Percentiles rank a stretch among this genome's conserved stretches.
Conservation (phyloP, 192 early-diverging fungal genomes). For the Linnemannia hyalina region DNA sequence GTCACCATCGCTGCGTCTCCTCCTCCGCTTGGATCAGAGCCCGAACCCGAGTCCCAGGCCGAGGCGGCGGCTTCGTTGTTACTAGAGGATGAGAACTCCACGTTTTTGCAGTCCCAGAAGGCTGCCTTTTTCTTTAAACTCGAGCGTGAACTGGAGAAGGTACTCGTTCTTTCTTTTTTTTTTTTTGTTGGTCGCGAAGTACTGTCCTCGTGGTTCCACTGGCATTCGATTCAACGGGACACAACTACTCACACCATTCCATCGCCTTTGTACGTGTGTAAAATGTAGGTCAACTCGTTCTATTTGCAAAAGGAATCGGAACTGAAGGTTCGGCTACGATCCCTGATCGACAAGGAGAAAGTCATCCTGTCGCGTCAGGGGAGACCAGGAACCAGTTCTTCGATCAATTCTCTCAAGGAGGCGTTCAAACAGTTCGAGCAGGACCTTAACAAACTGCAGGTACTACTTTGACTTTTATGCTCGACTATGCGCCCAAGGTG, state of each 20-base stretch:
- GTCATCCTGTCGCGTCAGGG: slow-evolving; percentile 66
- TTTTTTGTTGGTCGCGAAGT: not conserved
- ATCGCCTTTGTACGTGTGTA: not conserved
- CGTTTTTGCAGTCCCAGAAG: slow-evolving; percentile 84
- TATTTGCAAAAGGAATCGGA: slow-evolving; percentile 97
- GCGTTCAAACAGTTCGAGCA: slow-evolving; percentile 92
- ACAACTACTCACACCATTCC: not conserved
- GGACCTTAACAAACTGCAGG: slow-evolving; percentile 95
- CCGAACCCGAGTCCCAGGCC: not conserved
- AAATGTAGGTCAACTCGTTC: slow-evolving; percentile 87
- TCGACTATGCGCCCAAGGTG: no score
- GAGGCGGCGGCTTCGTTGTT: no score
- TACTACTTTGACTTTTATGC: slow-evolving; percentile 27
- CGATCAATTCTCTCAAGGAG: slow-evolving; percentile 83
- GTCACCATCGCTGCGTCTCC: slow-evolving; percentile 54
- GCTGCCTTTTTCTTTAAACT: slow-evolving; percentile 98
- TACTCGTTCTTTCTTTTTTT: slow-evolving; percentile 21
- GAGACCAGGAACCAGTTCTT: slow-evolving; percentile 64
- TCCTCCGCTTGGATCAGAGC: slow-evolving; percentile 45
- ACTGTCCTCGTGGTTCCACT: not conserved
- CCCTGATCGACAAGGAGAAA: slow-evolving; percentile 85
- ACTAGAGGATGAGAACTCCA: slow-evolving; percentile 59
- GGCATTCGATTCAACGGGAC: not conserved
- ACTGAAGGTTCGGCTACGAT: slow-evolving; percentile 87
- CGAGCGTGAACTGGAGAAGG: slow-evolving; percentile 98